A percentile compares a stretch with the other conserved stretches of the same genome.
phyloP scores from a whole-genome alignment of 768 basidiomycete genomes.

The Udeniomyces megalosporus region DNA sequence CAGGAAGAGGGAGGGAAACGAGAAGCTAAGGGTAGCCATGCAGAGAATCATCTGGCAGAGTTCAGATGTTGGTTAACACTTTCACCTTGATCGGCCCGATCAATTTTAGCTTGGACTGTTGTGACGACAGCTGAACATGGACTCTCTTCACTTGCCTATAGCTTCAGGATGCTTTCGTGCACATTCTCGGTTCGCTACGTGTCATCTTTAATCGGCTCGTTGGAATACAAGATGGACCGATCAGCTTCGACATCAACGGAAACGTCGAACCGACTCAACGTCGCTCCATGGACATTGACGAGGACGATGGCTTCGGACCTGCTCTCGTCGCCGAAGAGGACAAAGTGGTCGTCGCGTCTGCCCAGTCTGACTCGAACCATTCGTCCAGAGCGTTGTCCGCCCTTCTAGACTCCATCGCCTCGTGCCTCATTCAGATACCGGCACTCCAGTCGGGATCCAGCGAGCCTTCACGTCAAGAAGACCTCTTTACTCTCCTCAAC shows the following conservation, averaged over 20 bases:
- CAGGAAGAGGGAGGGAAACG: background rate
- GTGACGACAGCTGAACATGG: background rate
- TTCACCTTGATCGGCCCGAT: background rate
- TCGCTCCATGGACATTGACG: slow-evolving; percentile 7
- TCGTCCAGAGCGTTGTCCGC: background rate
- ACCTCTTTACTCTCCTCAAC: slow-evolving; percentile 22
- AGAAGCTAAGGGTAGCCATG: slow-evolving; percentile 28
- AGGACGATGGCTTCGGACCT: slow-evolving; percentile 18
- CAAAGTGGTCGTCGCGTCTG: background rate
- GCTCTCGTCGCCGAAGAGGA: slow-evolving; percentile 1
- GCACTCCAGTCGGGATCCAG: background rate
- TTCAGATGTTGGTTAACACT: slow-evolving; percentile 41
- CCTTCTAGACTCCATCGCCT: background rate
- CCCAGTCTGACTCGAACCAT: background rate
- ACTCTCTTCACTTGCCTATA: slow-evolving; percentile 21
- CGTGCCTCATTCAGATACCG: background rate
- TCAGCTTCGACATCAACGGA: background rate
- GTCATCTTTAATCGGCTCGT: slow-evolving; percentile 26
- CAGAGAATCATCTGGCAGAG: slow-evolving; percentile 51
- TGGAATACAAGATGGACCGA: too few species aligned
- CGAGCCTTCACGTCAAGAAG: slow-evolving; percentile 4
- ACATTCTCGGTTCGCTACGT: slow-evolving; percentile 18
- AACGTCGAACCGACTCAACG: background rate
- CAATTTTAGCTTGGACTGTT: background rate
- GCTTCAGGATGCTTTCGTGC: slow-evolving; percentile 40